Base-by-base conservation (phyloP, 176 grass and related monocot species). In the Dactylis glomerata region DNA sequence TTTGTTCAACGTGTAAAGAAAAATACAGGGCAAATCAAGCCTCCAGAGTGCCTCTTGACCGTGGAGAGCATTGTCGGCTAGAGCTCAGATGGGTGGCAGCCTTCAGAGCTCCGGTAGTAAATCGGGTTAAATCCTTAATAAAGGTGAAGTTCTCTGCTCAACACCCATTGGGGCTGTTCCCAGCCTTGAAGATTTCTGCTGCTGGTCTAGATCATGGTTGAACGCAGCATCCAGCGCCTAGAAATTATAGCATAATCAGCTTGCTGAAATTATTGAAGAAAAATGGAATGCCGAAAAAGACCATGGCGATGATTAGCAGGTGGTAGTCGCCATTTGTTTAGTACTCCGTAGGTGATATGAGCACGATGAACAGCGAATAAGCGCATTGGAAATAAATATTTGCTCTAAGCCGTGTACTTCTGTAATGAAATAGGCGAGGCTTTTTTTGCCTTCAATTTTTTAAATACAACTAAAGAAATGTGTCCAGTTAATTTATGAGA, bases 151-250 rank as follows among this genome's bases (percentile, higher is more conserved):
- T 63, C 28, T 24, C 1, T 2, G 58, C 40, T 88, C 55, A 85
- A 81, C 88, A 89, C 1, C 92, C 89, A 27, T 93, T 93, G 59
- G 68, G 83, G 68, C 56, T 90, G 26, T 61, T 90, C n/a, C 84
- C 84, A 4, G 76, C 22, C 55, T 92, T 2, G 72, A 59, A 9
- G 80, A 68, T 63, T 88, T 92, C 78, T 92, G 90, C 68, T 95
- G 92, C 82, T 98, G 91, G 10, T 97, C 92, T 33, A 83, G 11
- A 34, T 95, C 93, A 73, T 93, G 91, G 73, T 88, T 86, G 85
- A 98, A 98, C 42, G 96, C 96, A 42, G 96, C 96, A 71, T 98
- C 96, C 93, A 98, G 85, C 19, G 96, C 93, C 96, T 98, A 75
- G 6, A 77, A 67, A 89, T n/a, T 41, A 32, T 44, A 71, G n/a